phyloP scores from a whole-genome alignment of 2,329 filamentous ascomycete genomes.

The Penicillium thymicola region DNA sequence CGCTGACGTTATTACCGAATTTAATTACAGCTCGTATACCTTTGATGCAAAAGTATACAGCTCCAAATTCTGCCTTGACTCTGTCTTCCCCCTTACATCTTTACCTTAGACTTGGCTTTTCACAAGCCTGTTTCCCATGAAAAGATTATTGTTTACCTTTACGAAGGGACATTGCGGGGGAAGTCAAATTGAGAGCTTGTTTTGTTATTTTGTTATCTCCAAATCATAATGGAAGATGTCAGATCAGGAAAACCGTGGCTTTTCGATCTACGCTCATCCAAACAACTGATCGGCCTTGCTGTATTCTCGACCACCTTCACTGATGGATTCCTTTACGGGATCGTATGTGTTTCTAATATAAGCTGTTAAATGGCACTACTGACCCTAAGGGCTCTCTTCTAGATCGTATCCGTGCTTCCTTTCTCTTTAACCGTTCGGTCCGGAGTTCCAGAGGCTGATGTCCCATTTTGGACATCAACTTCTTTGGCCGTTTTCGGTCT shows the following conservation, averaged over 20 bases:
- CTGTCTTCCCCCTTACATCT: not conserved
- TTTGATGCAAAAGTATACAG: not conserved
- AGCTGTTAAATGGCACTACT: not conserved
- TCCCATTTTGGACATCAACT: constrained; percentile 5
- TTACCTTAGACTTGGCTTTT: not conserved
- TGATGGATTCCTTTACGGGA: constrained; percentile 10
- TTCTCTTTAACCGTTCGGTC: constrained; percentile 1
- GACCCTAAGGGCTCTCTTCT: not conserved
- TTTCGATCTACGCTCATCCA: constrained; percentile 4
- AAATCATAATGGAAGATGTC: not conserved
- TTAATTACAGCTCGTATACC: not conserved
- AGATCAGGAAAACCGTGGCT: not conserved
- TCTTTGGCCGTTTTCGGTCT: constrained; percentile 5
- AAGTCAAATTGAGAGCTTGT: not conserved
- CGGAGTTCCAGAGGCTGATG: constrained; percentile 1
- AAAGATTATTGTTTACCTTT: not conserved
- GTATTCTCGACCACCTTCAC: constrained; percentile 5
- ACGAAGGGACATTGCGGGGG: no score
- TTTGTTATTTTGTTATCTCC: no score
- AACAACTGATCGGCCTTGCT: constrained; percentile 1
- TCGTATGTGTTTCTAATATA: not conserved
- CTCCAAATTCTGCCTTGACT: not conserved
- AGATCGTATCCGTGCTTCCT: constrained; percentile 6
- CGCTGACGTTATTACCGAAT: not conserved
- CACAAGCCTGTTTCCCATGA: not conserved